Percentiles rank a stretch among this genome's conserved stretches.
phyloP scores from a whole-genome alignment of 2,329 filamentous ascomycete genomes.

The Orbilia blumenaviensis region DNA sequence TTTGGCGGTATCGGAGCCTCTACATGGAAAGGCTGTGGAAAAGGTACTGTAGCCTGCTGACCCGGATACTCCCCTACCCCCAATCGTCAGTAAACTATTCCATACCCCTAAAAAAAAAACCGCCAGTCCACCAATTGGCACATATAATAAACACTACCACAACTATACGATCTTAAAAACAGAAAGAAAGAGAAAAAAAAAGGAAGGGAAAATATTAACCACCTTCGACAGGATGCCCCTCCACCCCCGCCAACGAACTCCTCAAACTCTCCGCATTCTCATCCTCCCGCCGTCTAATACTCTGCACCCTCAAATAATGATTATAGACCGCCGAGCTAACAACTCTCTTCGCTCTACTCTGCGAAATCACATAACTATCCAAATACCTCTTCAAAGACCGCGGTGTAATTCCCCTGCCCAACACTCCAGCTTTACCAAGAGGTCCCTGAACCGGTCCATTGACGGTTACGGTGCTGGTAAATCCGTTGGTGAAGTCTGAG shows the following conservation, averaged over 20 bases:
- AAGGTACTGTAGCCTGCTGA: slow-evolving; percentile 66
- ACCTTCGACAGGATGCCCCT: slow-evolving; percentile 83
- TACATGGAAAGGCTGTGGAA: slow-evolving; percentile 57
- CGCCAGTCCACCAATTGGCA: background rate
- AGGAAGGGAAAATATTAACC: slow-evolving; percentile 58
- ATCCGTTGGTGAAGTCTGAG: slow-evolving; percentile 56
- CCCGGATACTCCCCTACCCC: slow-evolving; percentile 70
- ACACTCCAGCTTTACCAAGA: slow-evolving; percentile 47
- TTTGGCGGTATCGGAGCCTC: slow-evolving; percentile 56
- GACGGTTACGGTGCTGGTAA: slow-evolving; percentile 54
- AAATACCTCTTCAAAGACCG: slow-evolving; percentile 80
- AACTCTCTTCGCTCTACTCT: slow-evolving; percentile 92
- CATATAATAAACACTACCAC: too few species aligned
- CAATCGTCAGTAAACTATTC: background rate
- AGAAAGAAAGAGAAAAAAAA: background rate
- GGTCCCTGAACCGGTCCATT: slow-evolving; percentile 55
- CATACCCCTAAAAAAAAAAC: background rate
- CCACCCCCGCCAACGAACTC: slow-evolving; percentile 60
- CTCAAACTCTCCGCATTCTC: slow-evolving; percentile 69
- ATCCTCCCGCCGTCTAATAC: slow-evolving; percentile 76
- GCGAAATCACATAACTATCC: slow-evolving; percentile 95
- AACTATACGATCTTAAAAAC: background rate
- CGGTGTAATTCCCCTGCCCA: slow-evolving; percentile 49
- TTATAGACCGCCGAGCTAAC: slow-evolving; percentile 94
- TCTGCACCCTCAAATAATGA: slow-evolving; percentile 88